These are phyloP conservation scores for Phytophthora pini DNA, from an alignment of 352 stramenopile species.

Conservation along the genomic window DNA sequence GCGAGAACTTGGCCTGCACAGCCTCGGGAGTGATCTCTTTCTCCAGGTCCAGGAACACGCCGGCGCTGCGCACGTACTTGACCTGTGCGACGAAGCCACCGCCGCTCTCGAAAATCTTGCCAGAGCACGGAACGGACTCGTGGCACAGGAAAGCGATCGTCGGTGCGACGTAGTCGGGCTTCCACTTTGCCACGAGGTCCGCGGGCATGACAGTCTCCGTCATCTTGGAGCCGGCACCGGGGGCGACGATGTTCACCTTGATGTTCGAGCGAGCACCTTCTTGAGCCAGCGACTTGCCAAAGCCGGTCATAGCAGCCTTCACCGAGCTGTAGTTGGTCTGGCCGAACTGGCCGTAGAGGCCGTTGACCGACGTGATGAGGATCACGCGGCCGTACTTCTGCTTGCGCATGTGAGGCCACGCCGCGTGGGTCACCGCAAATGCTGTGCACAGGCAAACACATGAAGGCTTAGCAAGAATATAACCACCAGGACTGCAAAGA, in stretches of 20 bases:
- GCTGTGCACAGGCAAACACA: slow-evolving; percentile 38
- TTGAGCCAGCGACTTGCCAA: slow-evolving; percentile 92
- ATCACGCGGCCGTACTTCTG: slow-evolving; percentile 92
- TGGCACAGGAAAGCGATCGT: slow-evolving; percentile 89
- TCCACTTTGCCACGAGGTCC: slow-evolving; percentile 84
- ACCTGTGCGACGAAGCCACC: slow-evolving; percentile 86
- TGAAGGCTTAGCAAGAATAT: not conserved
- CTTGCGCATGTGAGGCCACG: slow-evolving; percentile 89
- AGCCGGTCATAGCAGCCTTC: slow-evolving; percentile 94
- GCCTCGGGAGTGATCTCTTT: slow-evolving; percentile 79
- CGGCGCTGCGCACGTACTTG: slow-evolving; percentile 79
- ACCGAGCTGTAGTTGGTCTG: slow-evolving; percentile 91
- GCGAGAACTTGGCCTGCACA: slow-evolving; percentile 75
- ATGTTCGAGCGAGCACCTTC: slow-evolving; percentile 86
- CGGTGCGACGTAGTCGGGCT: slow-evolving; percentile 90
- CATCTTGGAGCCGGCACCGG: slow-evolving; percentile 88
- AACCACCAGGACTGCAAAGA: not conserved
- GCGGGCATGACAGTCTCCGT: slow-evolving; percentile 86
- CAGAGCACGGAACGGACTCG: slow-evolving; percentile 75
- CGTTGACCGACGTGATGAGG: slow-evolving; percentile 86
- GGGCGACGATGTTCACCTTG: slow-evolving; percentile 90
- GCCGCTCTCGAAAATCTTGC: slow-evolving; percentile 87
- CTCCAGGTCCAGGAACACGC: slow-evolving; percentile 74
- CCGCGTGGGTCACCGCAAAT: slow-evolving; percentile 84
- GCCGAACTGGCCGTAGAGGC: slow-evolving; percentile 91